Base-by-base conservation (phyloP, 768 basidiomycete genomes). In the Wakefieldia striispora region DNA sequence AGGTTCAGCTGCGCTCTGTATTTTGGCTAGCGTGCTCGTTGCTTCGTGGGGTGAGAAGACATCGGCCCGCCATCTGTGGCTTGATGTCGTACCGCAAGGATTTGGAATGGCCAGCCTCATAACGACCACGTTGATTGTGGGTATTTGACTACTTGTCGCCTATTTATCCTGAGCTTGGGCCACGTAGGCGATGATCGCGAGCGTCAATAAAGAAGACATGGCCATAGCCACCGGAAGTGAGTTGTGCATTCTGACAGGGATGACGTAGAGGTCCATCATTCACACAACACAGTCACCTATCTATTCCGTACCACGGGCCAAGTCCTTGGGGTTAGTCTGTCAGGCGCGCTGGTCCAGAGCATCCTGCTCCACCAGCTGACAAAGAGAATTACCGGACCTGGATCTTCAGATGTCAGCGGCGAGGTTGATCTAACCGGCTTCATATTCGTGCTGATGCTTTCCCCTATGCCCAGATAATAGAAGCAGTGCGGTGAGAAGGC, bases 251-350 rank as follows among this genome's bases (percentile, higher is more conserved):
- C 43, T 43, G 48, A 47, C 36, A 47, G 34, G 21, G 31, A 43
- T 52, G 37, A 43, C n/a, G 11, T 17, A 27, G 20, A 31, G 41
- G 47, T 53, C 62, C 33, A 46, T 44, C n/a, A 23, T 44, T 5
- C 19, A 38, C 40, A n/a, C 24, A 47, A 36, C 40, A 16, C 58
- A 95, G 93, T 95, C 60, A 90, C 89, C 27, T 98, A 98, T 69
- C 76, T 97, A 40, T 95, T 95, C 75, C 76, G 95, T 55, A 94
- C 92, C 8, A 88, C 91, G 16, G 95, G 95, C 3, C 95, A 97
- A 73, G 97, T 97, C 20, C 77, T 97, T 47, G 97, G 95, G 31
- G 95, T 99, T 46, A 89, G 90, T 59, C 72, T 95, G 40, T 85
- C 84, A 58, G 90, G 92, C 19, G 86, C 91, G 0, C 66, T 98